Evolutionary conservation across 2,329 filamentous ascomycete genomes (phyloP).

Genomic region (Aspergillus texensis): DNA sequence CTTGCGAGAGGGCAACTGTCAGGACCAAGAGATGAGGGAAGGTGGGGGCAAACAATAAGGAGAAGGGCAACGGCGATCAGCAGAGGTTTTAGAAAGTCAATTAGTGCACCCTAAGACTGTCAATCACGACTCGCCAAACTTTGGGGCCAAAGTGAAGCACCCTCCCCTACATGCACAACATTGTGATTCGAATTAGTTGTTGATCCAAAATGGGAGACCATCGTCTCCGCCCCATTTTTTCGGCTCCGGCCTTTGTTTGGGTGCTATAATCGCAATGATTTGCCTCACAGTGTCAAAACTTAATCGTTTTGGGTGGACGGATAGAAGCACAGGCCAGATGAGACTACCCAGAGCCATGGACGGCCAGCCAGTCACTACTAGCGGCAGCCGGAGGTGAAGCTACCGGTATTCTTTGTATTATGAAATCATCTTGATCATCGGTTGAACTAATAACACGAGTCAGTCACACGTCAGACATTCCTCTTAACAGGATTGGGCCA

Average conservation of each 20-base stretch:
- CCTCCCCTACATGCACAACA: slow-evolving; percentile 22
- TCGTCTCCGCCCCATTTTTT: slow-evolving; percentile 13
- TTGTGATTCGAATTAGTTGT: slow-evolving; percentile 13
- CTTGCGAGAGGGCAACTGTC: background rate
- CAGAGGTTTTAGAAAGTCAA: slow-evolving; percentile 10
- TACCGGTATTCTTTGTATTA: background rate
- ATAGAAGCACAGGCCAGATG: slow-evolving; percentile 4
- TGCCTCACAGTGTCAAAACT: background rate
- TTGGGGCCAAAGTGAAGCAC: slow-evolving; percentile 13
- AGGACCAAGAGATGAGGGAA: background rate
- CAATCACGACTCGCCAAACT: slow-evolving; percentile 4
- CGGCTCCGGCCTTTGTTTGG: slow-evolving; percentile 15
- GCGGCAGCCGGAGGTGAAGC: background rate
- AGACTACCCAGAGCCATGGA: background rate
- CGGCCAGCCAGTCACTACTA: background rate
- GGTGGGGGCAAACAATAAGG: slow-evolving; percentile 5
- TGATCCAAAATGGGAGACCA: slow-evolving; percentile 11
- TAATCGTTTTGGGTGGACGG: slow-evolving; percentile 6
- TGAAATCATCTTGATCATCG: background rate
- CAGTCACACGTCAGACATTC: background rate
- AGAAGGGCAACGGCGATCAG: slow-evolving; percentile 15
- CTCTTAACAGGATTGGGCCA: background rate
- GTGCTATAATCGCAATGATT: slow-evolving; percentile 4
- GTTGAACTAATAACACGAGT: background rate
- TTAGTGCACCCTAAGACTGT: slow-evolving; percentile 2